These are phyloP conservation scores for Tulasnella sp. DNA, from an alignment of 768 basidiomycete genomes.

Conservation along the genomic window DNA sequence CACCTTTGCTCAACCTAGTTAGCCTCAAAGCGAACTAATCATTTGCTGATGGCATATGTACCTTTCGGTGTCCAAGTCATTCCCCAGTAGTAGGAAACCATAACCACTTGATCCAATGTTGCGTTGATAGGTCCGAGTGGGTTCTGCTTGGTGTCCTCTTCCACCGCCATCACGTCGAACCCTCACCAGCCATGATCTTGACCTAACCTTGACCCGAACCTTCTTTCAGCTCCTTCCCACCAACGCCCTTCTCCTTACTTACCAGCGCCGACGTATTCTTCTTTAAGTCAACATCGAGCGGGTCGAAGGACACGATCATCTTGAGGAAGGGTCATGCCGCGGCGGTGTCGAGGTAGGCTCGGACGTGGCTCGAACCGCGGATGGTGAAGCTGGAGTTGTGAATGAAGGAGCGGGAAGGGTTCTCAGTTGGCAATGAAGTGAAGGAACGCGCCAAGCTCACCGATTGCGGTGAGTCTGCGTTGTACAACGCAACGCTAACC, in stretches of 20 bases:
- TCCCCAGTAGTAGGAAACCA: conserved; percentile 10
- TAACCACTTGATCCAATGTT: conserved; percentile 46
- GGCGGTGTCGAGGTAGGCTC: conserved; percentile 63
- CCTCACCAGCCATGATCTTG: neutral
- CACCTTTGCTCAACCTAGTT: neutral
- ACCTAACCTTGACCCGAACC: conserved; percentile 43
- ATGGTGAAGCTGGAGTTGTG: conserved; percentile 50
- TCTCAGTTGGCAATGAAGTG: neutral
- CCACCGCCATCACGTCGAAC: conserved; percentile 43
- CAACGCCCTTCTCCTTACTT: conserved; percentile 50
- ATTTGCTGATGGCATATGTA: neutral
- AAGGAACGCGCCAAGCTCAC: conserved; percentile 38
- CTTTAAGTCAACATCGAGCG: conserved; percentile 43
- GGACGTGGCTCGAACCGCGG: conserved; percentile 62
- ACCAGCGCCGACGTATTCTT: conserved; percentile 59
- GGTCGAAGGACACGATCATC: conserved; percentile 69
- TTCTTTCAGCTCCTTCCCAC: conserved; percentile 58
- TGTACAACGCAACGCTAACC: conserved; percentile 84
- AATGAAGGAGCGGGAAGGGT: neutral
- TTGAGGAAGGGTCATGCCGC: conserved; percentile 55
- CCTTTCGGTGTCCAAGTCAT: conserved; percentile 22
- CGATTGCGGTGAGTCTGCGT: conserved; percentile 85
- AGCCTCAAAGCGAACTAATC: neutral
- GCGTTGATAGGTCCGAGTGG: conserved; percentile 41
- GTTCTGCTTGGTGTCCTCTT: conserved; percentile 60